These are phyloP conservation scores for Karstenula rhodostoma DNA, from an alignment of 2,329 filamentous ascomycete genomes.

Conservation along the genomic window DNA sequence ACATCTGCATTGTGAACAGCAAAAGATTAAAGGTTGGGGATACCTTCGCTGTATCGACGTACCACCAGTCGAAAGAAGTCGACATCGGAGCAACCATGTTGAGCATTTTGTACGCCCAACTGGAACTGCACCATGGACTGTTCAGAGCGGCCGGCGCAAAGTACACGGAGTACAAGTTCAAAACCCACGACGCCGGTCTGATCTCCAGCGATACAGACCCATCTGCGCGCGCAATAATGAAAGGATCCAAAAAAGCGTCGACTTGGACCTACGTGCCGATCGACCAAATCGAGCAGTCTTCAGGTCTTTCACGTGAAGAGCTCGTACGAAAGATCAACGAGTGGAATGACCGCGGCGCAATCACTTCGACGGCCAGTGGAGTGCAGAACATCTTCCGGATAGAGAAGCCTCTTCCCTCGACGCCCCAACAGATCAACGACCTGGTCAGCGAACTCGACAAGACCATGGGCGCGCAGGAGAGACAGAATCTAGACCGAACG, in stretches of 20 bases:
- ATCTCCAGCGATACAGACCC: conserved; percentile 51
- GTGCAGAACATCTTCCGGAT: conserved; percentile 65
- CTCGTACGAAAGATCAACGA: conserved; percentile 64
- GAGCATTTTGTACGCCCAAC: conserved; percentile 64
- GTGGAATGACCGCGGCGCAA: conserved; percentile 59
- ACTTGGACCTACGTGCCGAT: conserved; percentile 61
- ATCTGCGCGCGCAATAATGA: conserved; percentile 57
- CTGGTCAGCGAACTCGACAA: conserved; percentile 59
- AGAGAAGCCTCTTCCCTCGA: conserved; percentile 56
- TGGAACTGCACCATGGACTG: conserved; percentile 66
- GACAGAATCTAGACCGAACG: conserved; percentile 61
- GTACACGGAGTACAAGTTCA: conserved; percentile 63
- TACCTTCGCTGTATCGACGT: conserved; percentile 58
- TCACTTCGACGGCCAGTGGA: conserved; percentile 62
- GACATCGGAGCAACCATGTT: conserved; percentile 64
- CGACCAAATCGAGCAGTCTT: conserved; percentile 45
- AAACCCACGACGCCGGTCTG: conserved; percentile 36
- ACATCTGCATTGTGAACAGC: conserved; percentile 57
- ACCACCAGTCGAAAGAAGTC: conserved; percentile 57
- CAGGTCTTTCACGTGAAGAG: conserved; percentile 54
- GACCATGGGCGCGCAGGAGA: conserved; percentile 62
- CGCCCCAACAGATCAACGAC: conserved; percentile 51
- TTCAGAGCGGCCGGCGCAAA: conserved; percentile 64
- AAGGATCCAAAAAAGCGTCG: conserved; percentile 50
- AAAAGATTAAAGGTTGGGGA: conserved; percentile 48